phyloP scores from a whole-genome alignment of 345 rosid species.

The Carallia brachiata region DNA sequence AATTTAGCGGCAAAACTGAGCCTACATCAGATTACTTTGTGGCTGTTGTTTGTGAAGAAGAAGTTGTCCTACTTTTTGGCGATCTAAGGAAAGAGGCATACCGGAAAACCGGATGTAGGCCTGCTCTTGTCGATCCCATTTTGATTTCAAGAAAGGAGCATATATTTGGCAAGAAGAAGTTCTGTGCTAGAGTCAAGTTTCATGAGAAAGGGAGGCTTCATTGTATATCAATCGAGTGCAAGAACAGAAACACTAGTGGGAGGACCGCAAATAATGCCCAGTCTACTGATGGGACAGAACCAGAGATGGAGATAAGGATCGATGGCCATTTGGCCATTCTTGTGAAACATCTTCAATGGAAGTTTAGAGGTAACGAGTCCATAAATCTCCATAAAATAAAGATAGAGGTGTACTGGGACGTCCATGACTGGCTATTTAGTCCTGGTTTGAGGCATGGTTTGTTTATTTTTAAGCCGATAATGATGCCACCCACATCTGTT shows the following conservation, averaged over 20 bases:
- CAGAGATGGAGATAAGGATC: conserved; percentile 63
- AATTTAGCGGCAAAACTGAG: conserved; percentile 66
- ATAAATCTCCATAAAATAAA: conserved; percentile 46
- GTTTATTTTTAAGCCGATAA: conserved; percentile 57
- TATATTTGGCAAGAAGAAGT: conserved; percentile 61
- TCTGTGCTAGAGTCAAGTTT: conserved; percentile 47
- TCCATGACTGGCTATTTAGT: conserved; percentile 71
- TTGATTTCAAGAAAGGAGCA: conserved; percentile 68
- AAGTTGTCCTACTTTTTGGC: conserved; percentile 75
- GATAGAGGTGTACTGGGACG: conserved; percentile 73
- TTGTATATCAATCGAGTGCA: conserved; percentile 66
- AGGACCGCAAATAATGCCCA: conserved; percentile 5
- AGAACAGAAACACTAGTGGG: conserved; percentile 20
- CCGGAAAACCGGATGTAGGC: conserved; percentile 61
- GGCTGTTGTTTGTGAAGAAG: conserved; percentile 75
- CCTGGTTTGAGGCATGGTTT: conserved; percentile 67
- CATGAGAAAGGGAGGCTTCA: conserved; percentile 49
- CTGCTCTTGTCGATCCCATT: conserved; percentile 60
- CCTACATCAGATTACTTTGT: conserved; percentile 68
- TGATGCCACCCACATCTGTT: conserved; percentile 20
- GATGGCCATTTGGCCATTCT: conserved; percentile 57
- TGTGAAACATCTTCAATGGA: conserved; percentile 78
- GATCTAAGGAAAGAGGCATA: conserved; percentile 77
- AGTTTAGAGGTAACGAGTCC: conserved; percentile 69
- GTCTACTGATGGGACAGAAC: conserved; percentile 34